Base-by-base conservation (phyloP, 129 eudicot species). In the Cynara cardunculus region DNA sequence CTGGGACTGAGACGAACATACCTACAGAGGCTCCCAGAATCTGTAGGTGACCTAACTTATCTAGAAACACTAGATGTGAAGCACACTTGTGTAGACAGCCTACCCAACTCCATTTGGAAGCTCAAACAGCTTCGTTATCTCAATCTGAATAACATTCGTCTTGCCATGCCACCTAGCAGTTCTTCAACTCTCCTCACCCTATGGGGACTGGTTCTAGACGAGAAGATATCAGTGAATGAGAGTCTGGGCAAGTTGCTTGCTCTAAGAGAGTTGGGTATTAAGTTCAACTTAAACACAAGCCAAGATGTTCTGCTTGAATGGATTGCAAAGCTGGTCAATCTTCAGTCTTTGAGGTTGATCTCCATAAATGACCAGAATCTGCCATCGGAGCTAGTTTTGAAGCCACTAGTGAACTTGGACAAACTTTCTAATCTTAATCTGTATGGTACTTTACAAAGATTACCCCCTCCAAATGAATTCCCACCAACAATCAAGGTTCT, bases 21-120 rank as follows among this genome's bases (percentile, higher is more conserved):
- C 82, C 70, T 89, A 74, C 87, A 89, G 37, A 49, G 31, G 41
- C 85, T 89, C 61, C 96, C 93, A 5, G 24, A 68, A 83, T 89
- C 96, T 0, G 86, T 91, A 0, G 93, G 91, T 3, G 82, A 81
- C 27, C 46, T 91, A 49, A 39, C 82, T 5, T 78, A 85, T 56
- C 86, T 91, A 21, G 93, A 88, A 79, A 91, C 91, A 3, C 76
- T 91, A 66, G 96, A 91, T 79, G 78, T 91, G 7, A 91, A 90
- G 90, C 87, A 79, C 82, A 90, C 92, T 10, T 4, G 73, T 74
- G 59, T 90, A 21, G 87, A 81, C 11, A 82, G 35, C 3, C 70
- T 90, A 30, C 92, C 92, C 4, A 61, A 79, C 69, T 90, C 90
- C 77, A 85, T 87, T 62, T 90, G 90, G 90, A 90, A 82, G 81